These are phyloP conservation scores for Xanthoparmelia taractica DNA, from an alignment of 495 filamentous ascomycete species.

Conservation along the genomic window DNA sequence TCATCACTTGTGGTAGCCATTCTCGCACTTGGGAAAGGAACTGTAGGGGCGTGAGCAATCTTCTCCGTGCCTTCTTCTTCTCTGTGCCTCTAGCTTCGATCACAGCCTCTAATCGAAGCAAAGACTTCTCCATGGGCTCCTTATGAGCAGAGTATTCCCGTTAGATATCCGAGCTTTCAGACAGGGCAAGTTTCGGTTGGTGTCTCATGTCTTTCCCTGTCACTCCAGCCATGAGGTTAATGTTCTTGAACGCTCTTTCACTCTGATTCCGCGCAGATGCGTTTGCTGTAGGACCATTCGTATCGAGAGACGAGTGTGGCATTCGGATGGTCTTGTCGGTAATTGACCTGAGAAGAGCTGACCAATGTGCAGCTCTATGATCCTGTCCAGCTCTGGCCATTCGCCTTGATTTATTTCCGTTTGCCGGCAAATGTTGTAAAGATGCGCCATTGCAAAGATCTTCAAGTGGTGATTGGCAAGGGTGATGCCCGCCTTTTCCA, in stretches of 20 bases:
- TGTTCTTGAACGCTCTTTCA: not conserved
- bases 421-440: conserved; percentile 18
- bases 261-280: not conserved
- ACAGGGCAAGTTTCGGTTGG: not conserved
- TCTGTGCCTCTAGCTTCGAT: too few species aligned
- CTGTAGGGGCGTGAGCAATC: not conserved
- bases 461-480: conserved; percentile 15
- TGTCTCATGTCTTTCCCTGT: conserved; percentile 9
- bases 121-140: too few species aligned
- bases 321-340: conserved; percentile 4
- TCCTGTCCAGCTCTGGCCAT: conserved; percentile 19
- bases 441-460: conserved; percentile 16
- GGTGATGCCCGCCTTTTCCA: conserved; percentile 16
- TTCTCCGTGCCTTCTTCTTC: not conserved
- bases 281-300: not conserved
- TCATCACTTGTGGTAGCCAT: conserved; percentile 7
- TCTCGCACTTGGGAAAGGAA: conserved; percentile 3
- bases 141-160: too few species aligned
- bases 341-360: conserved; percentile 16
- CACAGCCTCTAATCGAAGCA: too few species aligned
- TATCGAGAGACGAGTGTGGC: not conserved
- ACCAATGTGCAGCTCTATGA: conserved; percentile 15
- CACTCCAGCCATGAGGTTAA: not conserved
- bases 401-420: not conserved
- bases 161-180: too few species aligned